Base-by-base conservation (phyloP, 768 basidiomycete species). In the Cyathus striatus region DNA sequence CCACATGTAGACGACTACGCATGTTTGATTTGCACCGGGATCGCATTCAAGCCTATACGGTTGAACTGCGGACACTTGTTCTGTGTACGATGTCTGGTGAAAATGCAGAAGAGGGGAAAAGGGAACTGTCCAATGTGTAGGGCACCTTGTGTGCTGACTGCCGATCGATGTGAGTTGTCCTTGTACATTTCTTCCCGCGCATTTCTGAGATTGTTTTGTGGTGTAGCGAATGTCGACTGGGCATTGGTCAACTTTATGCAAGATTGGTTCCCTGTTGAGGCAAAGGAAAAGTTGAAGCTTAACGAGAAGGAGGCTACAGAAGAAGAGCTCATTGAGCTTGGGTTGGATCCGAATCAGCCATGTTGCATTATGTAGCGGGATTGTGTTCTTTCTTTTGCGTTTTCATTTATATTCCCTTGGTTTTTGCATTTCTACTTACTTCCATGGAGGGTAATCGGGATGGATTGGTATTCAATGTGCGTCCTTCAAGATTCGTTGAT, bases 11-110 rank as follows among this genome's bases (percentile, higher is more conserved):
- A 90, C 45, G 88, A 95, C 62, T 96, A 93, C 57, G 65, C 79
- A 1, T 97, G 93, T 52, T 67, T 85, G 27, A 94, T 96, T 45
- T 96, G 94, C 63, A 88, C 83, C 2, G 78, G 76, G 46, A 81
- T 97, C 49, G 94, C 92, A 4, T 97, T 93, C 73, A 92, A 91
- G 60, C 94, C 94, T 0, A 86, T 95, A 40, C 69, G 92, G 7
- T 72, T 97, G 2, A 59, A 62, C 14, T 97, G 93, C 47, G 75
- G 83, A 0, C 93, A 95, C 60, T 66, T 86, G 14, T 87, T 86
- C 52, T 87, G 85, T 45, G 81, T 86, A 3, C 63, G 85, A 61
- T 84, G 90, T 56, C 68, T 95, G 7, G 89, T 89, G 34, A 94
- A 95, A 67, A 86, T 97, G 80, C 93, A 97, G 66, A 87, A 83